Percentiles rank a stretch among this genome's conserved stretches.
Conservation (phyloP, 345 rosid species). For the Psidium friedrichsthalianum region DNA sequence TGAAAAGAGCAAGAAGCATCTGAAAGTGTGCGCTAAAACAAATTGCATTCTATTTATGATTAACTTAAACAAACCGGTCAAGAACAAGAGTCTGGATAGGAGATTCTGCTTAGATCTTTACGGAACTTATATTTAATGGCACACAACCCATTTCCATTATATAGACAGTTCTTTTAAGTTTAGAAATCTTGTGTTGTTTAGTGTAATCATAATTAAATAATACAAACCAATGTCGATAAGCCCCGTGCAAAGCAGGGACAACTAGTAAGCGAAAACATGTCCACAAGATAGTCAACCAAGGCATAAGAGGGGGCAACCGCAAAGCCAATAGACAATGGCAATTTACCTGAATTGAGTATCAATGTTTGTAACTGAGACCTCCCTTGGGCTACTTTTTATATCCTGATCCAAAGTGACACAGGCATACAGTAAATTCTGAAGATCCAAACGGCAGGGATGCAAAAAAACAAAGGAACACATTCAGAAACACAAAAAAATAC, state of each 20-base stretch:
- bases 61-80: too few species aligned
- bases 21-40: too few species aligned
- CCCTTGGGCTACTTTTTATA: slow-evolving; percentile 44
- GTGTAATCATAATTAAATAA: not conserved
- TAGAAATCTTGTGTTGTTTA: too few species aligned
- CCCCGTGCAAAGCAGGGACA: not conserved
- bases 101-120: too few species aligned
- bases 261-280: not conserved
- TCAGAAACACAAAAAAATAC: not conserved
- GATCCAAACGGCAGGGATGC: not conserved
- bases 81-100: too few species aligned
- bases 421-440: not conserved
- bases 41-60: too few species aligned
- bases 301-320: not conserved
- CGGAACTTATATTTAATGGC: too few species aligned
- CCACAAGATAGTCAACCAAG: not conserved
- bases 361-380: slow-evolving; percentile 23
- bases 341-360: slow-evolving; percentile 29
- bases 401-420: slow-evolving; percentile 9
- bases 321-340: not conserved
- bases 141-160: too few species aligned
- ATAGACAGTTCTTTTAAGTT: too few species aligned
- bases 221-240: not conserved
- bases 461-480: not conserved
- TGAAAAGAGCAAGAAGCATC: too few species aligned